These are phyloP conservation scores for Debaryomyces psychrophilus DNA, from an alignment of 1,139 yeast species.

Conservation along the genomic window DNA sequence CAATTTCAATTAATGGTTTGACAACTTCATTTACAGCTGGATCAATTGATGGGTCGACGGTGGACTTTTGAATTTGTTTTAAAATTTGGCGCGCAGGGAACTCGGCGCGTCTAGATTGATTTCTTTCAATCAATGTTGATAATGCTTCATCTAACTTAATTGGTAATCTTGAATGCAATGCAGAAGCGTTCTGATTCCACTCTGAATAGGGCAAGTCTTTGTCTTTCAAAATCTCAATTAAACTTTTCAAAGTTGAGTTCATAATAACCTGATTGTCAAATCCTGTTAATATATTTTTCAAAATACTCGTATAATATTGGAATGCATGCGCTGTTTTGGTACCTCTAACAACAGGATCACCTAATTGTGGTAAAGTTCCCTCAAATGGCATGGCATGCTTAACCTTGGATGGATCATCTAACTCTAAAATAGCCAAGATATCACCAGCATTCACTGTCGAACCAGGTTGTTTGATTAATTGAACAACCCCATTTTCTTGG, in stretches of 20 bases:
- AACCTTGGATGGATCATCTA: constrained; percentile 96
- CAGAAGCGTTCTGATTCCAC: constrained; percentile 85
- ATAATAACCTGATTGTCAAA: constrained; percentile 94
- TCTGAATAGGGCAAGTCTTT: constrained; percentile 89
- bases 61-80: constrained; percentile 60
- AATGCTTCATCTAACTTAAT: constrained; percentile 70
- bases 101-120: constrained; percentile 69
- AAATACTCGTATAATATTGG: constrained; percentile 57
- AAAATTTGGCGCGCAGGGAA: constrained; percentile 90
- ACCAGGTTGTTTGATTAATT: constrained; percentile 97
- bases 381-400: constrained; percentile 95
- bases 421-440: constrained; percentile 87
- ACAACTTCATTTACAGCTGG: constrained; percentile 56
- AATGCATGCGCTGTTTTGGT: constrained; percentile 81
- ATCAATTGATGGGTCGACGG: constrained; percentile 54
- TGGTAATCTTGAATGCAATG: constrained; percentile 90
- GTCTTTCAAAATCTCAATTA: constrained; percentile 73
- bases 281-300: constrained; percentile 82
- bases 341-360: constrained; percentile 81
- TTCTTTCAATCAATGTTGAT: constrained; percentile 65
- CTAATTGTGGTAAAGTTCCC: constrained; percentile 89
- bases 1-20: constrained; percentile 74
- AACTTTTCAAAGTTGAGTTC: constrained; percentile 75
- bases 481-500: constrained; percentile 90
- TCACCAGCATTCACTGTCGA: constrained; percentile 96